These are phyloP conservation scores for Rutidosis leptorrhynchoides DNA, from an alignment of 129 eudicot species.

Conservation along the genomic window DNA sequence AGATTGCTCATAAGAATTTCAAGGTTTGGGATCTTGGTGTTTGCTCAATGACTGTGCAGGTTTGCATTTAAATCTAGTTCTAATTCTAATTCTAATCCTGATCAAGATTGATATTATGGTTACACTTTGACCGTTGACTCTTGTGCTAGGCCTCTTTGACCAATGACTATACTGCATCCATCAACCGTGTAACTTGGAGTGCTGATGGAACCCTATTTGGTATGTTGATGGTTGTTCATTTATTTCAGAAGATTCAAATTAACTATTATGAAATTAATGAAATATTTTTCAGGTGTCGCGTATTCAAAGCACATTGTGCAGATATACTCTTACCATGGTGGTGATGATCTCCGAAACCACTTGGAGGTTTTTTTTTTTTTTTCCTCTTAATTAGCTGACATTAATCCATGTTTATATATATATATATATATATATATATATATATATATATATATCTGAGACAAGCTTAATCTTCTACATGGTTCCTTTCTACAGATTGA, in stretches of 20 bases:
- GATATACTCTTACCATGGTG: conserved; percentile 53
- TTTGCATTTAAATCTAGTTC: too few relatives aligned
- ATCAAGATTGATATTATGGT: background rate
- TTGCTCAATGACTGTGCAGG: conserved; percentile 76
- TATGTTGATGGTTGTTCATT: conserved; percentile 22
- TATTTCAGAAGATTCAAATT: background rate
- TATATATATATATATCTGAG: background rate
- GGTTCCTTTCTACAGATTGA: conserved; percentile 59
- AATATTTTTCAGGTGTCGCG: conserved; percentile 38
- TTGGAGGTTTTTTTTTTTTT: conserved; percentile 42
- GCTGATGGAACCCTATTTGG: conserved; percentile 87
- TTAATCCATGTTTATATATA: background rate
- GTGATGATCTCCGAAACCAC: conserved; percentile 58
- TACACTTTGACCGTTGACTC: conserved; percentile 10
- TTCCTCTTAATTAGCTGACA: too few relatives aligned
- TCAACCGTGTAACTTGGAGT: conserved; percentile 84
- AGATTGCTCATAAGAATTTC: conserved; percentile 62
- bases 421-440: too few relatives aligned
- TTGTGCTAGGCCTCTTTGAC: conserved; percentile 55
- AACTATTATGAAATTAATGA: background rate
- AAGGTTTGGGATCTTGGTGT: conserved; percentile 76
- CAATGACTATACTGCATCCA: conserved; percentile 64
- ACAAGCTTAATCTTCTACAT: background rate
- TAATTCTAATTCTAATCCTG: background rate
- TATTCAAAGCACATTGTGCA: conserved; percentile 59